Base-by-base conservation (phyloP, 176 grass and related monocot genomes). In the Ensete ventricosum region DNA sequence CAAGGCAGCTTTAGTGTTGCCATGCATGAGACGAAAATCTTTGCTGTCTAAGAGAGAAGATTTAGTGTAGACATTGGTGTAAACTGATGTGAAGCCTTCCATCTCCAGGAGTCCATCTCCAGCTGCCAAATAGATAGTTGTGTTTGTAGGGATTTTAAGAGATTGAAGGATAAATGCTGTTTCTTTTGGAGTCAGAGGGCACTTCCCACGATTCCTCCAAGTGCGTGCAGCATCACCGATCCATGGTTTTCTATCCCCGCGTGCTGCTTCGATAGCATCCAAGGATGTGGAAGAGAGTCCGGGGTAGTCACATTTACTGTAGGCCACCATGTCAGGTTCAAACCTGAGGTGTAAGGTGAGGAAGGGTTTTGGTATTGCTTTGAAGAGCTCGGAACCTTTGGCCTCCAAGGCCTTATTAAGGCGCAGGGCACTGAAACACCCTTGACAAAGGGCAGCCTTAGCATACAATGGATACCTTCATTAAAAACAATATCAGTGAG, bases 271-370 rank as follows among this genome's bases (percentile, higher is more conserved):
- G 71, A 99, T 82, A 14, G 91, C 80, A 27, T 73, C 59, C 73
- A 89, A 34, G 55, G 91, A 95, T 81, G 82, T 74, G 51, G 84
- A 77, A 73, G 91, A 91, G 78, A 95, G 86, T 62, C 62, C 83
- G 22, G 62, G 75, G 69, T 99, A 99, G 55, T 75, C 74, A 82
- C 88, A 99, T 51, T 83, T 78, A 68, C 88, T 89, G 79, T 86
- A 99, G 48, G 82, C 91, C 72, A 95, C 91, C 96, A 99, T 95
- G 81, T 99, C 91, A 60, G 96, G 96, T 82, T 99, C 96, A 73
- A 99, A 99, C 73, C 96, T 86, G 51, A 99, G 83, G 79, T 99
- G 91, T 62, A 99, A 85, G 8, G 96, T 89, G 77, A 99, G 58
- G 82, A 95, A 99, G 27, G 96, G 96, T 83, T 95, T 95, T 50